phyloP scores from a whole-genome alignment of 495 filamentous ascomycete species.

The Trichoderma reesei region DNA sequence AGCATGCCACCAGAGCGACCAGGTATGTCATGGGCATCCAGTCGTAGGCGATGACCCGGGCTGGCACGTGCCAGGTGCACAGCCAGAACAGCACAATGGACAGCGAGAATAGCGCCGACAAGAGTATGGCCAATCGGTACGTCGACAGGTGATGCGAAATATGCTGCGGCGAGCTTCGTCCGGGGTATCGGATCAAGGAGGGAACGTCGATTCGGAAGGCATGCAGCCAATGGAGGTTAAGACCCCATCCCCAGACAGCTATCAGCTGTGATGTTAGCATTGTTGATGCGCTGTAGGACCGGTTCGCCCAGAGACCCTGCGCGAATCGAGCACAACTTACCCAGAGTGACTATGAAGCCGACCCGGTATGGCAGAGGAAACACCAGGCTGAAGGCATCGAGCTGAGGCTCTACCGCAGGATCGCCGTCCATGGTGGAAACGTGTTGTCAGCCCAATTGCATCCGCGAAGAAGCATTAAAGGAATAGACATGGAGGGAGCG shows the following conservation, averaged over 20 bases:
- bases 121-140: conserved; percentile 69
- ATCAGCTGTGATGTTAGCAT: conserved; percentile 12
- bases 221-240: conserved; percentile 75
- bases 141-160: conserved; percentile 65
- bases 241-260: conserved; percentile 88
- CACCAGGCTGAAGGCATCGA: conserved; percentile 75
- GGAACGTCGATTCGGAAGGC: conserved; percentile 71
- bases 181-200: conserved; percentile 67
- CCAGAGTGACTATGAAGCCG: conserved; percentile 67
- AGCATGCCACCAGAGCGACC: conserved; percentile 53
- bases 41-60: conserved; percentile 62
- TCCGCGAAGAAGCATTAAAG: background rate
- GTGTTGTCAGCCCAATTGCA: background rate
- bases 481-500: background rate
- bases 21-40: conserved; percentile 76
- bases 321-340: conserved; percentile 43
- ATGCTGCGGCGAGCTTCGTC: conserved; percentile 52
- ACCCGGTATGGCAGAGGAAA: conserved; percentile 82
- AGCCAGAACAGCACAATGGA: conserved; percentile 76
- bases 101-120: conserved; percentile 56
- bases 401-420: conserved; percentile 65
- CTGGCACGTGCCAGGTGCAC: conserved; percentile 56
- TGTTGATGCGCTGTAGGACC: background rate
- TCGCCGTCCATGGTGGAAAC: conserved; percentile 60
- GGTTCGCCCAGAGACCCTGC: background rate